Evolutionary conservation across 2,329 filamentous ascomycete species (phyloP).

Genomic region (Claviceps digitariae): DNA sequence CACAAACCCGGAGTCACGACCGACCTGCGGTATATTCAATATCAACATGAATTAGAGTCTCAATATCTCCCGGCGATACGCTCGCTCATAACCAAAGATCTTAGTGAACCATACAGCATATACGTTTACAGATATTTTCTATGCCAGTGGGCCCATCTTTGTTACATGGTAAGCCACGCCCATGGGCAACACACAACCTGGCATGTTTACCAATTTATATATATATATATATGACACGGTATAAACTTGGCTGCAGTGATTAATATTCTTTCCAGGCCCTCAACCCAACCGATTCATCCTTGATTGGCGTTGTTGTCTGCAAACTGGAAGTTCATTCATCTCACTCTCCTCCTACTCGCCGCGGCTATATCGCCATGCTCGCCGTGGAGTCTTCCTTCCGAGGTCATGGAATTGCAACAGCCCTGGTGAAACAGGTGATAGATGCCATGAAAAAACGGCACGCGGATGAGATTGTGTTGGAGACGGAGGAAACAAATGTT

Average conservation of each 20-base stretch:
- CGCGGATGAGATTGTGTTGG: constrained; percentile 88
- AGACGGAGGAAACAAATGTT: constrained; percentile 88
- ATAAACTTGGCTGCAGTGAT: neutral
- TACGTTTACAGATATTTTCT: constrained; percentile 98
- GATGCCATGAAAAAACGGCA: constrained; percentile 74
- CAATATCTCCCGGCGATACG: constrained; percentile 74
- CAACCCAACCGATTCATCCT: constrained; percentile 43
- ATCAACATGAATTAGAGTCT: constrained; percentile 45
- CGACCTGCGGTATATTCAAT: constrained; percentile 46
- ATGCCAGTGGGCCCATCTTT: constrained; percentile 96
- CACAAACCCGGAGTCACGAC: constrained; percentile 23
- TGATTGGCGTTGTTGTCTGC: constrained; percentile 86
- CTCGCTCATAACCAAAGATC: constrained; percentile 83
- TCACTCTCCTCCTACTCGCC: constrained; percentile 57
- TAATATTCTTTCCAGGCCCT: constrained; percentile 32
- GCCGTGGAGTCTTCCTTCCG: constrained; percentile 73
- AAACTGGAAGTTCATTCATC: constrained; percentile 86
- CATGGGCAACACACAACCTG: neutral
- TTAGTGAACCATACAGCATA: constrained; percentile 97
- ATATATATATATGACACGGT: too few species aligned
- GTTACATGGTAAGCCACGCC: constrained; percentile 60
- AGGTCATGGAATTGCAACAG: constrained; percentile 76
- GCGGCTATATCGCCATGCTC: constrained; percentile 97
- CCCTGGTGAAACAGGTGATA: constrained; percentile 78
- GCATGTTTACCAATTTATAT: too few species aligned